Base-by-base conservation (phyloP, 2,329 filamentous ascomycete species). In the Scleromitrula shiraiana region DNA sequence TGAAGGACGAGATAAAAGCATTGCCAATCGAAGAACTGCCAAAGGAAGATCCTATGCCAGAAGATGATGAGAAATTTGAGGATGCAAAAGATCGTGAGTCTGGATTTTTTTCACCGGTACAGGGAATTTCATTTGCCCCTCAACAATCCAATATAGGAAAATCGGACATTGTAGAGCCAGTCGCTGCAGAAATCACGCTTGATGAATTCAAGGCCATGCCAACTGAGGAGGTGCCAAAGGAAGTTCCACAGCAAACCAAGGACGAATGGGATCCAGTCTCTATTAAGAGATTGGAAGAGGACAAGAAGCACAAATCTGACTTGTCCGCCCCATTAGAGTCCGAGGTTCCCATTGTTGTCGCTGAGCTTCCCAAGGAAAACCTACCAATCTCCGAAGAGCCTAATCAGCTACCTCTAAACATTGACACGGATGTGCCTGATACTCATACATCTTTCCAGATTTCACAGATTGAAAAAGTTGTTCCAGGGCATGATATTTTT, bases 81-180 rank as follows among this genome's bases (percentile, higher is more conserved):
- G 53, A 53, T 32, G 57, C 54, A 50, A 56, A 59, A 38, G 53
- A 53, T 32, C 44, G 50, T 30, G 53, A 54, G 35, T 49, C 43
- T 40, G 51, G 51, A 27, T 30, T 52, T 22, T 56, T 53, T 38
- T 49, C 52, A 36, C 50, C 54, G 22, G 41, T 49, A 9, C 49
- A 55, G 42, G 42, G 36, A n/a, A 29, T 30, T 39, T 29, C 27
- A 12, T 30, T 45, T 32, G 29, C 22, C 32, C 33, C 39, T 35
- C 29, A 48, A 44, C 4, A 44, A 14, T 26, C 45, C 27, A 35
- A 43, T 37, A 22, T 36, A 42, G 44, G 43, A 47, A 38, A 33
- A 46, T 27, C 30, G 37, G 42, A 30, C 20, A 24, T 42, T 36
- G 19, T 39, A 20, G 32, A 51, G 10, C 35, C 32, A 40, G 47